Evolutionary conservation across 805 yeast species (phyloP), one percentile per base, ranked within the genome.

Genomic region (Candida morakotiae): DNA sequence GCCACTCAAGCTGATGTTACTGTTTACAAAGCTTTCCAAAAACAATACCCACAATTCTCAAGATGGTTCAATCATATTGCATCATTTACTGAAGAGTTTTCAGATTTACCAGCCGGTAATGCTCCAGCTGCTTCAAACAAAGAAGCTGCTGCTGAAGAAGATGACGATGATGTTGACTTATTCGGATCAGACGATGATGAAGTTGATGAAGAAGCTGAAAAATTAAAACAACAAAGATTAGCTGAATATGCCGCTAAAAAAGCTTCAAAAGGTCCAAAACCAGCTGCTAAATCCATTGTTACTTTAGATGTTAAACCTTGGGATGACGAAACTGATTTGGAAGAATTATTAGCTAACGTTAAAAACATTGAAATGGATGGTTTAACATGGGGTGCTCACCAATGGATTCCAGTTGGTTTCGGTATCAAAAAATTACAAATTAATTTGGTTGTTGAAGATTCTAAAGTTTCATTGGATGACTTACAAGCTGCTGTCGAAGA

Each of bases 1-100:
- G 94, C 96, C 52, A 73, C 97, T 58, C 96, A 87, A 75, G 96
- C 96, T 64, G 98, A 91, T 66, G 98, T 85, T 49, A 67, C 89
- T 56, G 87, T 79, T 59, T 91, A 81, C 91, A 80, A 87, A 78
- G 88, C 96, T 71, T 91, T 81, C 84, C 88, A 88, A 77, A 62
- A 76, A 60, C 71, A 83, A 70, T 91, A 71, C 86, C 96, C 97
- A 69, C 82, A 85, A 70, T 88, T 88, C 64, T 73, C 96, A 64
- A 89, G 98, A 80, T 93, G 97, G 97, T 87, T 84, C 80, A 87
- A 87, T 83, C 97, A 91, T 85, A 84, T 91, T 64, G 93, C 95
- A 67, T 81, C 96, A 46, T 85, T 80, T 80, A 75, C 88, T 53
- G 87, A 77, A 58, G 95, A 87, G 69, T 87, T 87, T 62, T 79